phyloP scores from a whole-genome alignment of 805 yeast genomes.

The Lachancea cidri region DNA sequence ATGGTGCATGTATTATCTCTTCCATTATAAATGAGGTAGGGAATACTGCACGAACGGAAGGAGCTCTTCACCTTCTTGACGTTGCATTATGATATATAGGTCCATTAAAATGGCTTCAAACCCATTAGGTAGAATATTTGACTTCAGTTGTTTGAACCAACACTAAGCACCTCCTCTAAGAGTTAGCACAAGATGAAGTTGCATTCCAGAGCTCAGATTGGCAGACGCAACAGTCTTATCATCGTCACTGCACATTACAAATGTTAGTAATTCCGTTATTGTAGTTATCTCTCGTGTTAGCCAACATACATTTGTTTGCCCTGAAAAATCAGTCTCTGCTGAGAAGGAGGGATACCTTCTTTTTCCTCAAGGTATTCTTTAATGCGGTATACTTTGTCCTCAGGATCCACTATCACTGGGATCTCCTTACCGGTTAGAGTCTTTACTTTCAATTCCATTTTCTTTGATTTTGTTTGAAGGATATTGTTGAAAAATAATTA shows the following conservation, averaged over 20 bases:
- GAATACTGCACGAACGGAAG: too few relatives aligned
- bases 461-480: not conserved
- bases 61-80: too few relatives aligned
- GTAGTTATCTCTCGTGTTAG: not conserved
- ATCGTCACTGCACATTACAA: constrained; percentile 46
- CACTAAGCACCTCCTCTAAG: constrained; percentile 76
- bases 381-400: constrained; percentile 52
- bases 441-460: constrained; percentile 26
- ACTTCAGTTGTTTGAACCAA: too few relatives aligned
- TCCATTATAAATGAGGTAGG: too few relatives aligned
- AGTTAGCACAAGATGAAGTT: constrained; percentile 85
- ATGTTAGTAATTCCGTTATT: not conserved
- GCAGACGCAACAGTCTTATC: constrained; percentile 65
- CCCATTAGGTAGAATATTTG: too few relatives aligned
- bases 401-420: constrained; percentile 30
- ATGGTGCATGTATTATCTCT: too few relatives aligned
- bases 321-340: constrained; percentile 82
- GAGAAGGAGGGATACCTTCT: constrained; percentile 96
- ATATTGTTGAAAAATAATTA: not conserved
- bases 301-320: constrained; percentile 79
- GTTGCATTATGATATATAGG: too few relatives aligned
- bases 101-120: too few relatives aligned
- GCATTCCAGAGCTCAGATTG: constrained; percentile 80
- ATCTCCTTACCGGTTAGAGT: constrained; percentile 35
- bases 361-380: constrained; percentile 92